Evolutionary conservation across 116 monocot species (phyloP), one percentile per base, ranked within the genome.

Genomic region (Dioscorea cayenensis): DNA sequence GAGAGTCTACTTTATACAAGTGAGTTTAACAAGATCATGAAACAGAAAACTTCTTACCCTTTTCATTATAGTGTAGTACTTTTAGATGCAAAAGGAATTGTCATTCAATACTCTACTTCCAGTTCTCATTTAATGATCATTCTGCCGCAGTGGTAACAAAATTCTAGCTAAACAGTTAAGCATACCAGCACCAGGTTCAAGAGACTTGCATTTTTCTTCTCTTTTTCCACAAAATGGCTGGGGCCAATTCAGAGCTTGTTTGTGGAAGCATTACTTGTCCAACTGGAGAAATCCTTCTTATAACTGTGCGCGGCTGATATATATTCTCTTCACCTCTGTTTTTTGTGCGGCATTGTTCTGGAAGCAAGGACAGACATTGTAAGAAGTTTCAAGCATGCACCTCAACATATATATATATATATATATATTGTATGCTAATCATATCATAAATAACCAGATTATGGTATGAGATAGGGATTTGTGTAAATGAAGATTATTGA

Each of bases 211-310:
- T 28, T 69, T 69, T 28, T 13, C 69, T 0, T 25, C 50, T 14
- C 2, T 19, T 11, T 51, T 51, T 51, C 13, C 69, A 9, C 69
- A 69, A 28, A 14, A 25, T n/a, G 38, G 22, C 48, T n/a, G 0
- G 43, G 49, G n/a, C 11, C 69, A 69, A 69, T 69, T 43, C 51
- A 51, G 12, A 28, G 5, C 69, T 50, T 69, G 69, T 16, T 17
- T 69, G 21, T 69, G 69, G 69, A 69, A 69, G 27, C 69, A 69
- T 14, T 51, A 23, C 7, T 51, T 16, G 50, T 51, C 69, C 20
- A 55, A 69, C 51, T 69, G 69, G 69, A 69, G 69, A 25, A 69
- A 25, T 51, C 69, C 50, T 6, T 14, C 38, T 0, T 69, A 69
- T 48, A 50, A 51, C 28, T 22, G 13, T 6, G 22, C 28, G 18